phyloP scores from a whole-genome alignment of 441 rosid genomes.

The Euphorbia celastroides region DNA sequence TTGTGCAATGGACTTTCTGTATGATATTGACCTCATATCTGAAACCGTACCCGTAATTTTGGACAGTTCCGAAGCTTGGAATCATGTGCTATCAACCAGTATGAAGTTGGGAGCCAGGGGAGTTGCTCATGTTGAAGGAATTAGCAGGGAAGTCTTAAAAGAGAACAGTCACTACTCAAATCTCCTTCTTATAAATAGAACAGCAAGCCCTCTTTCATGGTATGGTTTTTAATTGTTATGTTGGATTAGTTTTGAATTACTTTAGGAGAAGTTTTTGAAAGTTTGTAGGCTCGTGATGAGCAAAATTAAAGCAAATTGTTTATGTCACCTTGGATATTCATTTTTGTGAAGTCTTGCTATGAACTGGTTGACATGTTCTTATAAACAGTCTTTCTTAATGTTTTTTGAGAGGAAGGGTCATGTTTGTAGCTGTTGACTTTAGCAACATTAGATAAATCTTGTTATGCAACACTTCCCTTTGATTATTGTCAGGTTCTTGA shows the following conservation, averaged over 20 bases:
- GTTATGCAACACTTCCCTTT: no score
- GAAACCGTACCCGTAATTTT: slow-evolving; percentile 82
- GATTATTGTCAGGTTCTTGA: no score
- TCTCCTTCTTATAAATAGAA: slow-evolving; percentile 73
- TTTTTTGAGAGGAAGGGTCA: no score
- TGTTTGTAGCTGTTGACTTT: background rate
- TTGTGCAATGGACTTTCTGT: slow-evolving; percentile 80
- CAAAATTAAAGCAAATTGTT: background rate
- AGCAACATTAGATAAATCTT: no score
- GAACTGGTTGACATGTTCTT: slow-evolving; percentile 2
- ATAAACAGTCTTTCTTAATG: background rate
- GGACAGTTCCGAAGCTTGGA: slow-evolving; percentile 76
- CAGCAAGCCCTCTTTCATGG: slow-evolving; percentile 92
- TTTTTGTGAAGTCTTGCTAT: slow-evolving; percentile 9
- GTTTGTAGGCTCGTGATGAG: background rate
- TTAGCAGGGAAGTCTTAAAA: slow-evolving; percentile 51
- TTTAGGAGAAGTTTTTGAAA: background rate
- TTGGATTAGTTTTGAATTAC: slow-evolving; percentile 9
- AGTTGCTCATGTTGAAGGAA: slow-evolving; percentile 64
- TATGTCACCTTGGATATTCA: background rate
- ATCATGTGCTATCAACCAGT: slow-evolving; percentile 54
- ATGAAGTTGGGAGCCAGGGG: slow-evolving; percentile 82
- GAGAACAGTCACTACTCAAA: slow-evolving; percentile 46
- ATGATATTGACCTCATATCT: slow-evolving; percentile 78
- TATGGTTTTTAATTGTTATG: slow-evolving; percentile 20